Percentiles rank a stretch among this genome's conserved stretches.
Evolutionary conservation across 2,329 filamentous ascomycete species (phyloP).

Genomic region (Meredithiella fracta): DNA sequence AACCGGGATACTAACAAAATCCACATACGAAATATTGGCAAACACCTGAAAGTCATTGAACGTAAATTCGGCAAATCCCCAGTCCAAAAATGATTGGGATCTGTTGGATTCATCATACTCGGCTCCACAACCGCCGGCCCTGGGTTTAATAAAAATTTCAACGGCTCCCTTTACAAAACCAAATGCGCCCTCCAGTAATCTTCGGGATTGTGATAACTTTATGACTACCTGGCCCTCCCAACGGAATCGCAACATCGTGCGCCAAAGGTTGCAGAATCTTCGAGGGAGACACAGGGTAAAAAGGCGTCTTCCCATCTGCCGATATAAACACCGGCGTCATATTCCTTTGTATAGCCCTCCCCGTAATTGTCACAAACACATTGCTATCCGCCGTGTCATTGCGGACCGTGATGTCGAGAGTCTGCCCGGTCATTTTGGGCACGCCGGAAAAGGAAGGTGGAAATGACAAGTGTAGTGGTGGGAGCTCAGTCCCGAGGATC

Average conservation of each 20-base stretch:
- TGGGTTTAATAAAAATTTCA: conserved; percentile 56
- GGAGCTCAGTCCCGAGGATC: not conserved
- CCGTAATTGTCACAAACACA: conserved; percentile 55
- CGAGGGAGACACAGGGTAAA: conserved; percentile 45
- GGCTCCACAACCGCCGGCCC: conserved; percentile 60
- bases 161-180: conserved; percentile 44
- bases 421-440: not conserved
- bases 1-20: conserved; percentile 55
- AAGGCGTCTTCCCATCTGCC: conserved; percentile 47
- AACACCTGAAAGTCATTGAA: conserved; percentile 45
- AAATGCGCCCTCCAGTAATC: conserved; percentile 54
- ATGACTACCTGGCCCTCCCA: conserved; percentile 44
- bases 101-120: conserved; percentile 47
- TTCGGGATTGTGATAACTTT: conserved; percentile 49
- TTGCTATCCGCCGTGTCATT: conserved; percentile 47
- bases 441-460: not conserved
- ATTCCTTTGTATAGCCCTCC: conserved; percentile 40
- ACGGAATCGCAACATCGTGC: conserved; percentile 43
- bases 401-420: conserved; percentile 33
- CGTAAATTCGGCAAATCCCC: conserved; percentile 56
- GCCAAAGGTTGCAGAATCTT: conserved; percentile 33
- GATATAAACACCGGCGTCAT: conserved; percentile 45
- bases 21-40: conserved; percentile 57
- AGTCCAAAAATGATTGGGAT: conserved; percentile 45
- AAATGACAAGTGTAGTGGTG: not conserved